Evolutionary conservation across 805 yeast species (phyloP), one percentile per base, ranked within the genome.

Genomic region (Saturnispora saitoi): DNA sequence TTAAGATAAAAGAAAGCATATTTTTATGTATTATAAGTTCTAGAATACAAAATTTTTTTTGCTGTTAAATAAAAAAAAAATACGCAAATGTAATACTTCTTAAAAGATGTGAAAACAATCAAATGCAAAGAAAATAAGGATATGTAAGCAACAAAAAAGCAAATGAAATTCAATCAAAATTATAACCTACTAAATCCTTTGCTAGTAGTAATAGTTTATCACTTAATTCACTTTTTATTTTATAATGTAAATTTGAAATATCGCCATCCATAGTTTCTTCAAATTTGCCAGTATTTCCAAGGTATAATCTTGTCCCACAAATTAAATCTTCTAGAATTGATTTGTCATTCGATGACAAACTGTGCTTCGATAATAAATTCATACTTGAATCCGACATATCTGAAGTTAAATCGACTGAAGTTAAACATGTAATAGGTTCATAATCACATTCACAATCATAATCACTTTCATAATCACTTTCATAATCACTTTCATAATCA

Each of bases 101-200:
- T n/a, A n/a, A n/a, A n/a, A n/a, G n/a, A n/a, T n/a, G n/a, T n/a
- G 7, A 24, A 24, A 24, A 24, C 9, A 24, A 24, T 6, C 28
- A 9, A 24, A 24, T 6, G 3, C 5, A 6, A 24, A 24, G 28
- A 24, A 24, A 32, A 32, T 14, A 20, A 31, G 15, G 32, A 34
- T 48, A n/a, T 37, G 14, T 10, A 32, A 12, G 31, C 30, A 32
- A 22, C 15, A 34, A 31, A n/a, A 22, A 6, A 34, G 19, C 19
- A 19, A 24, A 3, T 7, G 32, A 20, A 17, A 5, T 20, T 42
- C 19, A 42, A 31, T 32, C 37, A 32, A 36, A 45, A 15, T 50
- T 42, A 40, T 66, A 65, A 5, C 70, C 70, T 10, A 56, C 59
- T 29, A 65, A 48, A 29, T 54, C 54, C 54, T 56, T 59, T 2